A percentile compares a stretch with the other conserved stretches of the same genome.
phyloP scores from a whole-genome alignment of 2,329 filamentous ascomycete genomes.

The Pestalotiopsis sp. region DNA sequence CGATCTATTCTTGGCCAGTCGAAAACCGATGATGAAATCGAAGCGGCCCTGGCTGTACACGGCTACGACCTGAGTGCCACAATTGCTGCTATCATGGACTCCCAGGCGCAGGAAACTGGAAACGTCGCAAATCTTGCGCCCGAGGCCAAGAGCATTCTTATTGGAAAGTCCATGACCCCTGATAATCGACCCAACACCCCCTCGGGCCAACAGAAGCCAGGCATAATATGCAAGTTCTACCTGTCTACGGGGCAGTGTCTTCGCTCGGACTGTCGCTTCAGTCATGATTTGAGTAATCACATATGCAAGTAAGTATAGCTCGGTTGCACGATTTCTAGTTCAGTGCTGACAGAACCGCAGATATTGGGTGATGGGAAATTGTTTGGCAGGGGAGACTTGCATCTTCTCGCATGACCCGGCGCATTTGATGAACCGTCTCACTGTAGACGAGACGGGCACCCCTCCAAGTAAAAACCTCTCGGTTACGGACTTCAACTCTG shows the following conservation, averaged over 20 bases:
- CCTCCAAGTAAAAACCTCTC: slow-evolving; percentile 73
- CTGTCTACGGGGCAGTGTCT: slow-evolving; percentile 94
- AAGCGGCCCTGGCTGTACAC: slow-evolving; percentile 84
- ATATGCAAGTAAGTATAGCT: slow-evolving; percentile 85
- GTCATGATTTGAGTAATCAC: slow-evolving; percentile 92
- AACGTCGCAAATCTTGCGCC: slow-evolving; percentile 45
- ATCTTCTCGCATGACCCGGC: slow-evolving; percentile 97
- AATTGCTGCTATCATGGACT: slow-evolving; percentile 85
- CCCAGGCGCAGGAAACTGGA: slow-evolving; percentile 55
- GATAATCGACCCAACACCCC: slow-evolving; percentile 78
- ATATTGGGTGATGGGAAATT: slow-evolving; percentile 96
- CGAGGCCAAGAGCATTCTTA: slow-evolving; percentile 70
- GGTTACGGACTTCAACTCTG: slow-evolving; percentile 77
- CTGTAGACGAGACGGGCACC: slow-evolving; percentile 68
- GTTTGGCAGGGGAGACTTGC: slow-evolving; percentile 89
- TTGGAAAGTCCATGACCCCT: slow-evolving; percentile 87
- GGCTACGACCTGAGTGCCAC: slow-evolving; percentile 93
- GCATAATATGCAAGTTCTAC: slow-evolving; percentile 96
- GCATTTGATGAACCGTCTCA: slow-evolving; percentile 80
- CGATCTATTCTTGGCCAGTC: slow-evolving; percentile 90
- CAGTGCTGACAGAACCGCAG: slow-evolving; percentile 46
- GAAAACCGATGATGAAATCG: slow-evolving; percentile 91
- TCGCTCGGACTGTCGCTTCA: slow-evolving; percentile 94
- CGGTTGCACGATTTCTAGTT: not conserved
- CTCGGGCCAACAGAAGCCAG: slow-evolving; percentile 74